phyloP scores from a whole-genome alignment of 768 basidiomycete genomes.

The Lactarius psammicola region DNA sequence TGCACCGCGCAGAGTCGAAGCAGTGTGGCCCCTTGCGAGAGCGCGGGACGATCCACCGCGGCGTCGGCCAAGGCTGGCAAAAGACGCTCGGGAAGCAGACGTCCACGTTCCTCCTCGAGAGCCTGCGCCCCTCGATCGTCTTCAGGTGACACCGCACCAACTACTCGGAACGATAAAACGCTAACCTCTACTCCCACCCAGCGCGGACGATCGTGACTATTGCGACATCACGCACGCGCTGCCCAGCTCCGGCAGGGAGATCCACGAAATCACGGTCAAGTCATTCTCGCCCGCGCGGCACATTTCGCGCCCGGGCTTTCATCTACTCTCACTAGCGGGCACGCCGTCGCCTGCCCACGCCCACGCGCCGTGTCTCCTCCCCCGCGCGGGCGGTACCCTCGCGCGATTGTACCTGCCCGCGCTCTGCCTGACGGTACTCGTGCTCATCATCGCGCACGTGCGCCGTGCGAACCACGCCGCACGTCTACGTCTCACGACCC shows the following conservation, averaged over 20 bases:
- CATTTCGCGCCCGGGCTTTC: constrained; percentile 77
- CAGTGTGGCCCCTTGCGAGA: constrained; percentile 79
- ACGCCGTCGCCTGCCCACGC: constrained; percentile 46
- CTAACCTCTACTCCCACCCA: too few relatives aligned
- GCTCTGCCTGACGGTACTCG: constrained; percentile 50
- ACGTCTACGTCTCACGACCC: constrained; percentile 24
- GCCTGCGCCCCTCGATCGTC: constrained; percentile 61
- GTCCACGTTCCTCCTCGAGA: constrained; percentile 65
- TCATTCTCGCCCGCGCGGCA: constrained; percentile 78
- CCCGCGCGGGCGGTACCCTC: constrained; percentile 64
- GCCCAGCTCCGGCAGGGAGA: constrained; percentile 31
- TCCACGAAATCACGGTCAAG: constrained; percentile 84
- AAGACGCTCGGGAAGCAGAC: constrained; percentile 80
- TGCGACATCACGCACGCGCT: constrained; percentile 69
- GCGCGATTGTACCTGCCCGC: constrained; percentile 62
- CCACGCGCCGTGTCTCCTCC: constrained; percentile 75
- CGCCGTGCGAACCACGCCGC: constrained; percentile 24
- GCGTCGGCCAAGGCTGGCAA: constrained; percentile 80
- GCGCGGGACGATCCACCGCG: constrained; percentile 64
- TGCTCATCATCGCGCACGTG: constrained; percentile 48
- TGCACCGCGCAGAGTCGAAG: constrained; percentile 70
- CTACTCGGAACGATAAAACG: too few relatives aligned
- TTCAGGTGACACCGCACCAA: too few relatives aligned
- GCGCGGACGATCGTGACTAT: constrained; percentile 90
- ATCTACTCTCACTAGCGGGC: constrained; percentile 68